These are phyloP conservation scores for Saccharum hybrid DNA, from an alignment of 202 grass and related monocot species.

Conservation along the genomic window DNA sequence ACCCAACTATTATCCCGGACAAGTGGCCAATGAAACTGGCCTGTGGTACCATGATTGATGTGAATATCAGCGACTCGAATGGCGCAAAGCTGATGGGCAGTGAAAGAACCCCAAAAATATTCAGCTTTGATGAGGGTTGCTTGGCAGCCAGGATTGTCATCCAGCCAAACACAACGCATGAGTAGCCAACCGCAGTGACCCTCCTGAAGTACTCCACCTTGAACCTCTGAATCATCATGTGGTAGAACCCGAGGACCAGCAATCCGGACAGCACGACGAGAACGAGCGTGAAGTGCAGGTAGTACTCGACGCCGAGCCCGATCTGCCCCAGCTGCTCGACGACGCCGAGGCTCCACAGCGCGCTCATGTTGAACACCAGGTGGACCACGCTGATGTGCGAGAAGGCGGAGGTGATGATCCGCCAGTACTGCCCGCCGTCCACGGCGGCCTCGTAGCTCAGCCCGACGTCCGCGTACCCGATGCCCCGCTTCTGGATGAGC, in stretches of 20 bases:
- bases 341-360: conserved; percentile 92
- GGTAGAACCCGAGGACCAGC: conserved; percentile 83
- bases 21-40: conserved; percentile 96
- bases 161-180: conserved; percentile 97
- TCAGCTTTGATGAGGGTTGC: conserved; percentile 88
- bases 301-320: conserved; percentile 79
- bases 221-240: conserved; percentile 83
- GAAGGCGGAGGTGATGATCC: conserved; percentile 83
- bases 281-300: conserved; percentile 89
- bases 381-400: conserved; percentile 95
- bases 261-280: conserved; percentile 78
- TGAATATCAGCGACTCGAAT: conserved; percentile 95
- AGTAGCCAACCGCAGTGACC: conserved; percentile 93
- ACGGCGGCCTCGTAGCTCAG: conserved; percentile 84
- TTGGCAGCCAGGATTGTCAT: conserved; percentile 95
- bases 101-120: conserved; percentile 85
- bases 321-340: conserved; percentile 70
- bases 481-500: conserved; percentile 85
- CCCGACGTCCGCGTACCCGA: conserved; percentile 79
- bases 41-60: conserved; percentile 96
- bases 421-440: conserved; percentile 85
- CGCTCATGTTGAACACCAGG: conserved; percentile 97
- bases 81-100: conserved; percentile 96
- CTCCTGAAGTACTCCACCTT: conserved; percentile 87
- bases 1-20: conserved; percentile 82